Base-by-base conservation (phyloP, 176 grass and related monocot genomes). In the Miscanthus lutarioriparius region DNA sequence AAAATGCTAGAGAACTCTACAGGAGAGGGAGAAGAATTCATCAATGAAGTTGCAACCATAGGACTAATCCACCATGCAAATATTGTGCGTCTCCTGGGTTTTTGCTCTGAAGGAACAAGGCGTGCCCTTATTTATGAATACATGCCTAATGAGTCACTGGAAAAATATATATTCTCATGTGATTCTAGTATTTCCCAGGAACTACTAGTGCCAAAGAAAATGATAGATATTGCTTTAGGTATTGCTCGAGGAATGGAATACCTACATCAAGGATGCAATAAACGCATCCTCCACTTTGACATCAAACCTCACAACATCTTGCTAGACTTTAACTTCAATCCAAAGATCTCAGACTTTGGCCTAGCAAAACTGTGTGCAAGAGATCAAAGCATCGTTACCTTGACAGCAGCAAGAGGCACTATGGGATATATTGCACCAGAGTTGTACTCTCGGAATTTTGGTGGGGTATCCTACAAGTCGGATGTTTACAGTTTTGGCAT, bases 11-110 rank as follows among this genome's bases (percentile, higher is more conserved):
- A 87, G 65, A 87, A 56, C 41, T 64, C 94, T 2, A 65, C 16
- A 64, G 89, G 70, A 8, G 79, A 85, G 1, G 91, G 91, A 53
- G 63, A 83, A 36, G 93, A 96, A 14, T 96, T 96, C 83, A 92
- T 96, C 54, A 96, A 92, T 35, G 91, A 96, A 67, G 88, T 96
- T 0, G 91, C 93, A 47, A 96, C 93, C 39, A 87, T 92, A 0
- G 91, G 93, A 54, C 20, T 26, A 39, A 96, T 92, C 17, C 91
- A 92, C 68, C 93, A 95, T 82, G 38, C 86, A 69, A 95, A 95
- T 26, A 79, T 94, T 2, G 89, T 94, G 51, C 83, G 71, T 6
- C 92, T 94, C 63, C 7, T 91, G 0, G 92, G 89, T 0, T 94
- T 91, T 77, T 94, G 83, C 43, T 94, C 86, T 0, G 92, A 94